A percentile compares a stretch with the other conserved stretches of the same genome.
Conservation (phyloP, 208 protist species). For the Trypanosoma avium region DNA sequence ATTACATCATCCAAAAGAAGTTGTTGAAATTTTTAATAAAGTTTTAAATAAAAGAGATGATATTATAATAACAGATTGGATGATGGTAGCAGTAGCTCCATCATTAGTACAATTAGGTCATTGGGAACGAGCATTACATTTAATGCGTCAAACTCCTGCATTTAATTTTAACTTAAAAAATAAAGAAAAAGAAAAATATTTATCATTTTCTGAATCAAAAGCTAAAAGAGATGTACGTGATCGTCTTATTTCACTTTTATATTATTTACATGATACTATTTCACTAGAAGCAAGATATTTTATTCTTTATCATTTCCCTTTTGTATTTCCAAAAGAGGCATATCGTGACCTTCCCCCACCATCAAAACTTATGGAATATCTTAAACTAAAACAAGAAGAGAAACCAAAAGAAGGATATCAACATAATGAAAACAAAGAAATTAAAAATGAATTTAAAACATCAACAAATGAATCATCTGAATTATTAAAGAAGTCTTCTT, state of each 20-base stretch:
- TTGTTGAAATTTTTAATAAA: slow-evolving; percentile 54
- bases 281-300: slow-evolving; percentile 27
- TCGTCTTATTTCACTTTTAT: slow-evolving; percentile 15
- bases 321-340: slow-evolving; percentile 62
- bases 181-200: not conserved
- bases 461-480: no score
- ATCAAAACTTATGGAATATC: not conserved
- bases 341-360: slow-evolving; percentile 35
- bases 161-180: slow-evolving; percentile 28
- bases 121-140: slow-evolving; percentile 47
- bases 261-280: slow-evolving; percentile 43
- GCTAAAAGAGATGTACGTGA: slow-evolving; percentile 18
- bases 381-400: not conserved
- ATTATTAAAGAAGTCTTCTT: no score
- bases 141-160: slow-evolving; percentile 50
- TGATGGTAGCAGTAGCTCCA: slow-evolving; percentile 52
- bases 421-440: slow-evolving; percentile 7
- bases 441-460: slow-evolving; percentile 13
- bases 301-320: slow-evolving; percentile 54
- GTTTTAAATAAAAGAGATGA: slow-evolving; percentile 71
- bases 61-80: slow-evolving; percentile 57
- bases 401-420: not conserved
- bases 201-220: slow-evolving; percentile 13
- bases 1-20: slow-evolving; percentile 36
- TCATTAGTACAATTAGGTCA: slow-evolving; percentile 70